phyloP scores from a whole-genome alignment of 768 basidiomycete genomes.

The Lactarius hengduanensis region DNA sequence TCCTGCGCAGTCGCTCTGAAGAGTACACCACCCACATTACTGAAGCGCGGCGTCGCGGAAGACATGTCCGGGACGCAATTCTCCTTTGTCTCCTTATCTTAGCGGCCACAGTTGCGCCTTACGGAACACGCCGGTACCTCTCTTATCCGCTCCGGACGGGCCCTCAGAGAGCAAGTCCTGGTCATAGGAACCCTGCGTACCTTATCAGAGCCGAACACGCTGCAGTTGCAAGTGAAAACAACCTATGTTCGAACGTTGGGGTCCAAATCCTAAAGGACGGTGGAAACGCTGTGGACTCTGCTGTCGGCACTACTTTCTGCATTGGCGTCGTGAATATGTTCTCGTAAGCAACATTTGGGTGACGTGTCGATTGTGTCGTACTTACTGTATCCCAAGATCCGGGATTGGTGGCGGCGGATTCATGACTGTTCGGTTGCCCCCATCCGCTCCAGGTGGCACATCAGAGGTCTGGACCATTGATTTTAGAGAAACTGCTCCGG shows the following conservation, averaged over 20 bases:
- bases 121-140: neutral
- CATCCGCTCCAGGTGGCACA: slow-evolving; percentile 38
- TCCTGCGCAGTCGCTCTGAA: neutral
- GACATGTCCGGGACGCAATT: neutral
- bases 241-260: slow-evolving; percentile 82
- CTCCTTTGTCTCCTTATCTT: slow-evolving; percentile 11
- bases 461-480: slow-evolving; percentile 76
- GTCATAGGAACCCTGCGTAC: slow-evolving; percentile 51
- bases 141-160: slow-evolving; percentile 14
- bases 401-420: slow-evolving; percentile 89
- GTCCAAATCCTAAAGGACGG: slow-evolving; percentile 73
- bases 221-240: slow-evolving; percentile 89
- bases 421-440: slow-evolving; percentile 78
- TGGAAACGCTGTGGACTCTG: slow-evolving; percentile 90
- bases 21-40: neutral
- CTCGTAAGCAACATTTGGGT: slow-evolving; percentile 53
- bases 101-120: neutral
- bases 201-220: slow-evolving; percentile 65
- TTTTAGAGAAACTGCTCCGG: slow-evolving; percentile 87
- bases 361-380: slow-evolving; percentile 20
- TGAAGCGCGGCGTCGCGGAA: neutral
- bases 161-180: neutral
- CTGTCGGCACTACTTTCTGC: slow-evolving; percentile 77
- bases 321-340: slow-evolving; percentile 87
- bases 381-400: slow-evolving; percentile 40